Base-by-base conservation (phyloP, 1,284 basidiomycete species). In the Quambalaria eucalypti region DNA sequence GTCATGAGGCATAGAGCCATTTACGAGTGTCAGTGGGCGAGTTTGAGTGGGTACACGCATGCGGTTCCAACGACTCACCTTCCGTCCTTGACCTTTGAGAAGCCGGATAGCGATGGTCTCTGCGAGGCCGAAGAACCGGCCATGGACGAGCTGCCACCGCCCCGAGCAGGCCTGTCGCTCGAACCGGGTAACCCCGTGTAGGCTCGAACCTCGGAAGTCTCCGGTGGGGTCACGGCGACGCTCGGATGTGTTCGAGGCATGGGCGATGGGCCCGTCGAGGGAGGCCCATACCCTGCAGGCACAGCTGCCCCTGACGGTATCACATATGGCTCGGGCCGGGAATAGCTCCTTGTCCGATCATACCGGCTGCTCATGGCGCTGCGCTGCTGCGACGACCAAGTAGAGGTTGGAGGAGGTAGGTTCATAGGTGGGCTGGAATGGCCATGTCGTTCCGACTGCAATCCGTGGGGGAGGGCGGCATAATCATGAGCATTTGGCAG, bases 21-120 rank as follows among this genome's bases (percentile, higher is more conserved):
- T 40, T 7, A 40, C 14, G 7, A 14, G 38, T 5, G 7, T 6
- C 38, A 40, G 19, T 6, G 14, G 21, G 19, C 38, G 21, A 40
- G 5, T 6, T 10, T 5, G 19, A 10, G 19, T 7, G 38, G 19
- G 5, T n/a, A n/a, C n/a, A n/a, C n/a, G n/a, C n/a, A n/a, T n/a
- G n/a, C n/a, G n/a, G n/a, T n/a, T n/a, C n/a, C n/a, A n/a, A n/a
- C n/a, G n/a, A n/a, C 38, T 42, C 26, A 44, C 38, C 51, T 23
- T 2, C 52, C 52, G 23, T 54, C 38, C 29, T 31, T 28, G 28
- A 25, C 30, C 14, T 23, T 21, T 5, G 52, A 54, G n/a, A 54
- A 29, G 31, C 52, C 52, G 8, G 30, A 28, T 3, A 54, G n/a
- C 12, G 52, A 52, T n/a, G n/a, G n/a, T n/a, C n/a, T n/a, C n/a